Evolutionary conservation across 129 eudicot species (phyloP), one percentile per base, ranked within the genome.

Genomic region (Glebionis coronaria): DNA sequence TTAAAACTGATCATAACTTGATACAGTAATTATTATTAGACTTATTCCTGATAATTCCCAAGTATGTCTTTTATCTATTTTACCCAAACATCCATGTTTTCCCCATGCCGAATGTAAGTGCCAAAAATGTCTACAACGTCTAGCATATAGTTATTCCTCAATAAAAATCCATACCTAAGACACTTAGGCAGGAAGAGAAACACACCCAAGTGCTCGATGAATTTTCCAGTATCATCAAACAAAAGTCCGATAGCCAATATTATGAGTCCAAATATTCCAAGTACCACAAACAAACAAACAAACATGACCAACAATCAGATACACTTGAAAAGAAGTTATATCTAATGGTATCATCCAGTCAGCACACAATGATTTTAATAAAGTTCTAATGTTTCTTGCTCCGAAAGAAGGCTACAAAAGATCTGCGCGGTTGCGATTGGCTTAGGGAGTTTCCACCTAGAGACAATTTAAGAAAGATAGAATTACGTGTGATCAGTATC

Each of bases 371-470:
- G 10, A 70, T 49, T 47, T 13, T 1, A 44, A 46, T 29, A 56
- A 45, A 19, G 28, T 20, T 57, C 49, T 47, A 45, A 2, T 28
- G 12, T 15, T 31, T 51, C 56, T 15, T 13, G 70, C 12, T 65
- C 58, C 8, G 7, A 23, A 25, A 67, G 16, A 4, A 60, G 52
- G 57, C 74, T 27, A 61, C 58, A 40, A 52, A 47, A 54, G 45
- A 51, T 55, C 21, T 44, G 20, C 59, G 46, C n/a, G 29, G 55
- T 60, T 31, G 71, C 38, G 12, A 25, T 65, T 5, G 29, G 14
- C 56, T 78, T 76, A 78, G 0, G 63, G 81, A 66, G 81, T 75
- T 25, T 58, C 62, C 47, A 14, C 81, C 87, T 82, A 79, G 2
- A 53, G 66, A 69, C 19, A 3, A 31, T 16, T 9, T 18, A 29